These are phyloP conservation scores for Mrakia hoshinonis DNA, from an alignment of 768 basidiomycete genomes.

Conservation along the genomic window DNA sequence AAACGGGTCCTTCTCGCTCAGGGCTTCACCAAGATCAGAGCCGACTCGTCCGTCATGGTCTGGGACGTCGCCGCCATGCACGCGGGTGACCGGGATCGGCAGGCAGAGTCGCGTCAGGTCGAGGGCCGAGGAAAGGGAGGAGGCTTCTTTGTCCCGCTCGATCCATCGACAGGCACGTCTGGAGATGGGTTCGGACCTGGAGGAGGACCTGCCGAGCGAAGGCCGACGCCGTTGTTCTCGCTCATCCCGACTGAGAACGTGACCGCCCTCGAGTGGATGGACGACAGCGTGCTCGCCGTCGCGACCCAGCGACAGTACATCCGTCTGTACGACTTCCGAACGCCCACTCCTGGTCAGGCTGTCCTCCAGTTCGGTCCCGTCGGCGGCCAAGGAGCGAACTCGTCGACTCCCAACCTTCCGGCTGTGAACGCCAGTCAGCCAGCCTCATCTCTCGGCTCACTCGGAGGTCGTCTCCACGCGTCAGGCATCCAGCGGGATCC, in stretches of 20 bases:
- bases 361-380: slow-evolving; percentile 18
- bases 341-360: slow-evolving; percentile 6
- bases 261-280: slow-evolving; percentile 24
- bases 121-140: background rate
- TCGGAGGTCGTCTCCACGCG: slow-evolving; percentile 2
- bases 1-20: slow-evolving; percentile 22
- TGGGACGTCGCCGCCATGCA: slow-evolving; percentile 20
- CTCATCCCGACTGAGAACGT: slow-evolving; percentile 24
- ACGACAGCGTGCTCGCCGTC: slow-evolving; percentile 17
- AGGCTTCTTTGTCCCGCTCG: slow-evolving; percentile 7
- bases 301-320: slow-evolving; percentile 19
- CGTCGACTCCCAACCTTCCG: background rate
- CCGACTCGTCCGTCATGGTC: slow-evolving; percentile 20
- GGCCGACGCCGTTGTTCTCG: background rate
- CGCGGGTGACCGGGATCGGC: no score
- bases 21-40: slow-evolving; percentile 23
- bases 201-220: background rate
- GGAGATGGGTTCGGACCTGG: background rate
- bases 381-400: background rate
- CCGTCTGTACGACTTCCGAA: slow-evolving; percentile 24
- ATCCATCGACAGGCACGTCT: background rate
- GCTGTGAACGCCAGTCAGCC: background rate
- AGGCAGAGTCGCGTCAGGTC: background rate
- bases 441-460: background rate
- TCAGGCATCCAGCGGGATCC: slow-evolving; percentile 17